Conservation (phyloP, 2,329 filamentous ascomycete species). For the Mollisiaceae sp. region DNA sequence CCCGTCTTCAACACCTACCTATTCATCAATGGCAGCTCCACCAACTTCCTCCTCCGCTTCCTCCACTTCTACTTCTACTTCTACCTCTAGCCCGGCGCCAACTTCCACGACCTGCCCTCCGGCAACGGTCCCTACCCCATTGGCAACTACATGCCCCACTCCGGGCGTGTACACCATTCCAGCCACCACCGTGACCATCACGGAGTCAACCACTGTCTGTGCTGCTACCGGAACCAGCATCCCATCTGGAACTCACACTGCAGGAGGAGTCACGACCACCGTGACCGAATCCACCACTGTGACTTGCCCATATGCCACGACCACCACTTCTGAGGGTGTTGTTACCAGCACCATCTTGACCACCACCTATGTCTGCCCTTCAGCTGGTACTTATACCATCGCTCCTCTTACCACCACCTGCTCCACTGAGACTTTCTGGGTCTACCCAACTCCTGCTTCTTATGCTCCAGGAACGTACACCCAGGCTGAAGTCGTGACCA, state of each 20-base stretch:
- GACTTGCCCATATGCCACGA: constrained; percentile 71
- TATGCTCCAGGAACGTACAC: constrained; percentile 76
- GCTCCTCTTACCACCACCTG: constrained; percentile 68
- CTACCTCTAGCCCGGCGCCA: constrained; percentile 32
- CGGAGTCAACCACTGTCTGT: constrained; percentile 69
- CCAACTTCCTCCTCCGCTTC: constrained; percentile 29
- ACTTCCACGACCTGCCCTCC: constrained; percentile 39
- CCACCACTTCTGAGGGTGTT: constrained; percentile 61
- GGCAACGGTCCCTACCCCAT: constrained; percentile 51
- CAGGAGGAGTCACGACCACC: constrained; percentile 75
- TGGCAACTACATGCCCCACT: constrained; percentile 60
- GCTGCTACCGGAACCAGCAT: constrained; percentile 66
- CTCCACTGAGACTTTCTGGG: constrained; percentile 58
- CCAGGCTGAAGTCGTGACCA: constrained; percentile 68
- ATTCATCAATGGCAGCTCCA: constrained; percentile 5
- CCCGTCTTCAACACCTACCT: constrained; percentile 37
- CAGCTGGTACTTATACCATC: constrained; percentile 77
- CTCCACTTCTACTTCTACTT: constrained; percentile 14
- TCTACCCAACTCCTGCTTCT: constrained; percentile 69
- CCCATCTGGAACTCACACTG: constrained; percentile 67
- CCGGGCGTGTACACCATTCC: constrained; percentile 78
- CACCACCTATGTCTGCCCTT: constrained; percentile 76
- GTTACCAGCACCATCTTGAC: constrained; percentile 70
- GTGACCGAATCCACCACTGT: constrained; percentile 70
- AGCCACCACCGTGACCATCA: constrained; percentile 72